Base-by-base conservation (phyloP, 192 early-diverging fungal genomes). In the Nowakowskiella sp. region DNA sequence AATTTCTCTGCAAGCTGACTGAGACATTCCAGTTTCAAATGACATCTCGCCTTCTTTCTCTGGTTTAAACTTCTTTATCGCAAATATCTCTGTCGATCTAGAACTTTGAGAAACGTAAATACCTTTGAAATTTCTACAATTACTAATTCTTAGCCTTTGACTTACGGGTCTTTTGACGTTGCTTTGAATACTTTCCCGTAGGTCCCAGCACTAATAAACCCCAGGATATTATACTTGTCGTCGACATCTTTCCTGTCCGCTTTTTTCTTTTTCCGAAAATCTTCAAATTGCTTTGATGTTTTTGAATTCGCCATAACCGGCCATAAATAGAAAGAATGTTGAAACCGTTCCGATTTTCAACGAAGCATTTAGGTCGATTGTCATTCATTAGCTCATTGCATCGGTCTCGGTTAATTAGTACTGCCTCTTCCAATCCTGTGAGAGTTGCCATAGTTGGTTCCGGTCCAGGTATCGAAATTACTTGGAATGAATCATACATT, bases 111-210 rank as follows among this genome's bases (percentile, higher is more conserved):
- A n/a, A 22, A 9, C 33, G n/a, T 33, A 31, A 47, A 51, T 6
- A 30, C 42, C 28, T 7, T 16, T 7, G 8, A n/a, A 36, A 21
- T 44, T 44, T 44, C n/a, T 13, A 13, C 24, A 9, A 32, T 10
- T 42, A 34, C 25, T 25, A 23, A 34, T 56, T 3, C 26, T 49
- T 8, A 8, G 28, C 16, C 39, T 25, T 51, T 30, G 31, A n/a
- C 21, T 32, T 10, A 39, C 27, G 28, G 6, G 53, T 75, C 65
- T 28, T 76, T 72, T 24, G 82, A 85, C 42, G 70, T 76, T 9
- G 90, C 93, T 65, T 93, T 94, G 75, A 89, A 97, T 0, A 97
- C 93, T 27, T 89, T 74, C n/a, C 93, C 93, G 60, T 97, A 97
- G 1, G 93, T 97, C 45, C 93, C 93, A 4, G 91, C 90, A 59